phyloP scores from a whole-genome alignment of 805 yeast species.

The Lachancea nothofagi region DNA sequence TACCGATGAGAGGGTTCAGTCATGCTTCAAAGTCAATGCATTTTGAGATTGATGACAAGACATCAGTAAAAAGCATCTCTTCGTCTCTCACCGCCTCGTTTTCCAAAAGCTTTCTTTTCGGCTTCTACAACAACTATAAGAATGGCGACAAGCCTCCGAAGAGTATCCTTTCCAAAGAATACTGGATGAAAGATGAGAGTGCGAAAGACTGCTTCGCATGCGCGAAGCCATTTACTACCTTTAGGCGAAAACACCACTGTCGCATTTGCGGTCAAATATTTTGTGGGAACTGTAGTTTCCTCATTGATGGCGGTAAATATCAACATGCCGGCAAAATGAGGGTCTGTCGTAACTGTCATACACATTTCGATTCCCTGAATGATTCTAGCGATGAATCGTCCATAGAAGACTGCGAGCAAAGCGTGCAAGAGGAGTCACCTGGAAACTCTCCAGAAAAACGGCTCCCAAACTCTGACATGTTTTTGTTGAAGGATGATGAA shows the following conservation, averaged over 20 bases:
- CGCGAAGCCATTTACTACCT: conserved; percentile 72
- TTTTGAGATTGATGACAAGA: conserved; percentile 33
- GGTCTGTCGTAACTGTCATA: conserved; percentile 68
- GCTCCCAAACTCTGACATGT: conserved; percentile 15
- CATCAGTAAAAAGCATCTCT: conserved; percentile 34
- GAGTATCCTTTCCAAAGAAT: conserved; percentile 48
- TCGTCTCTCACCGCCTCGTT: conserved; percentile 40
- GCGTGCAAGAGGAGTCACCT: conserved; percentile 30
- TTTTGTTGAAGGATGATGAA: conserved; percentile 30
- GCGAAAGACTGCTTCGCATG: conserved; percentile 86
- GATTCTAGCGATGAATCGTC: conserved; percentile 66
- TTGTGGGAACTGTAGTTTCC: conserved; percentile 74
- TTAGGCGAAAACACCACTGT: conserved; percentile 90
- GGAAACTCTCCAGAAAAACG: conserved; percentile 2
- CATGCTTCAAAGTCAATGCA: conserved; percentile 17
- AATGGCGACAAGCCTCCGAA: conserved; percentile 24
- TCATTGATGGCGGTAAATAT: conserved; percentile 61
- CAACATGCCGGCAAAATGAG: conserved; percentile 63
- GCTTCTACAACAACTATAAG: conserved; percentile 35
- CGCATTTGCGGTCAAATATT: conserved; percentile 94
- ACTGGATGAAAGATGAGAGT: conserved; percentile 95
- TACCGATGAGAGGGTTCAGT: conserved; percentile 27
- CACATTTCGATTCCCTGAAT: conserved; percentile 58
- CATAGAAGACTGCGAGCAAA: conserved; percentile 22
- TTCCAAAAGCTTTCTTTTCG: conserved; percentile 39